Base-by-base conservation (phyloP, 257 asterid species). In the Solanum clarkiae region DNA sequence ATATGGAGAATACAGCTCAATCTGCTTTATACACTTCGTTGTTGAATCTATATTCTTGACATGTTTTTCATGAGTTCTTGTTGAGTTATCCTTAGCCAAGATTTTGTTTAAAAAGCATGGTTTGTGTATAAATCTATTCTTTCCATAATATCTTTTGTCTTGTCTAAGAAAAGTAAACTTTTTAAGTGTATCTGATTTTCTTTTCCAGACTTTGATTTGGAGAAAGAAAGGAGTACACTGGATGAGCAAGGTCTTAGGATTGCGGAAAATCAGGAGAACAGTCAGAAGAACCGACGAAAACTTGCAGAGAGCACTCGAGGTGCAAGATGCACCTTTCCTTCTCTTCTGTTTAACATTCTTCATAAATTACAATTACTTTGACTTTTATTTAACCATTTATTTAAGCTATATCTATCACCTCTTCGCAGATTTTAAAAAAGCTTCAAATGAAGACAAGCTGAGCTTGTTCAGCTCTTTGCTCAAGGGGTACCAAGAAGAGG, bases 291-390 rank as follows among this genome's bases (percentile, higher is more conserved):
- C 88, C 98, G 99, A 8, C 91, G 99, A 87, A 97, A 93, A 93
- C 99, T 97, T 88, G 98, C 99, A 74, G 99, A 97, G 91, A 97
- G 96, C 93, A 97, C 99, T 84, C 93, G 99, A 95, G 98, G 99
- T 95, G 90, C 70, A 84, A 79, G 62, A 79, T 53, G 29, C 44
- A 53, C 65, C 65, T 79, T 79, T 29, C 83, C 65, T 15, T 79
- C 57, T 26, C 82, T 29, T 36, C 54, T 53, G 63, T 53, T 77
- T 79, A 53, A 53, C 83, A 53, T 16, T 79, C 29, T 14, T 51
- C 9, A 47, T 53, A 32, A 53, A 16, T 53, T 79, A 54, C 26
- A 54, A 1, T 79, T 79, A 79, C 65, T 79, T 79, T n/a, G 11
- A 51, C 49, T 29, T 53, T 17, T 79, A 53, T 22, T 22, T 75